Conservation (phyloP, 164 flowering plant species). For the Kalanchoe fedtschenkoi region DNA sequence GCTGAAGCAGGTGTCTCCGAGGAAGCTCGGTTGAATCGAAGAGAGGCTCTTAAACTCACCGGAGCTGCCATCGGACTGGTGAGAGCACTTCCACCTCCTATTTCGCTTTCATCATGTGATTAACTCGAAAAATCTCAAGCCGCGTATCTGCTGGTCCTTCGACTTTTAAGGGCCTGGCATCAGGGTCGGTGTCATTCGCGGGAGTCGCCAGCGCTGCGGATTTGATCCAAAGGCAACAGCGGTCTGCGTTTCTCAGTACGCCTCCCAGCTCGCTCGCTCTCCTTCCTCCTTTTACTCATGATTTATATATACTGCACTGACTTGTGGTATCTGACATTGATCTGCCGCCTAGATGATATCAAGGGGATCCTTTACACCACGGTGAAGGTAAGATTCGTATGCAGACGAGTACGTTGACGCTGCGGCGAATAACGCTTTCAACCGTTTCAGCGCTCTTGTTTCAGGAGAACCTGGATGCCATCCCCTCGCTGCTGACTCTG, state of each 20-base stretch:
- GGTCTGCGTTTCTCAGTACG: conserved; percentile 77
- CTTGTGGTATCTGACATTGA: neutral
- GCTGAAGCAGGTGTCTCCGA: conserved; percentile 17
- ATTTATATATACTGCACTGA: neutral
- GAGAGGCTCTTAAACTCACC: conserved; percentile 46
- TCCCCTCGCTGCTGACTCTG: conserved; percentile 61
- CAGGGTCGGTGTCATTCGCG: conserved; percentile 46
- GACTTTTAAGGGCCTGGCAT: conserved; percentile 45
- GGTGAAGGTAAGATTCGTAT: conserved; percentile 43
- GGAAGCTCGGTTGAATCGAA: conserved; percentile 27
- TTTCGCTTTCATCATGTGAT: neutral
- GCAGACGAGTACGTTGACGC: neutral
- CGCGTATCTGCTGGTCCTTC: conserved; percentile 14
- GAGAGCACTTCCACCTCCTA: conserved; percentile 12
- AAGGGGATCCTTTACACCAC: conserved; percentile 43
- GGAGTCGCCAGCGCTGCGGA: conserved; percentile 78
- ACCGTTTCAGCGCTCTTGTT: neutral
- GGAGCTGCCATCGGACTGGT: conserved; percentile 63
- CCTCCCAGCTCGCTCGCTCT: neutral
- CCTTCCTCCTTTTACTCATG: neutral
- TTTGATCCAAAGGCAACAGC: conserved; percentile 80
- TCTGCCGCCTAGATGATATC: conserved; percentile 36
- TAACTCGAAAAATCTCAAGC: neutral
- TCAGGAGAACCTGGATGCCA: conserved; percentile 59
- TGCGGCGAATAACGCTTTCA: too few species aligned